Conservation (phyloP, 352 stramenopile species). For the Pythium myriotylum region DNA sequence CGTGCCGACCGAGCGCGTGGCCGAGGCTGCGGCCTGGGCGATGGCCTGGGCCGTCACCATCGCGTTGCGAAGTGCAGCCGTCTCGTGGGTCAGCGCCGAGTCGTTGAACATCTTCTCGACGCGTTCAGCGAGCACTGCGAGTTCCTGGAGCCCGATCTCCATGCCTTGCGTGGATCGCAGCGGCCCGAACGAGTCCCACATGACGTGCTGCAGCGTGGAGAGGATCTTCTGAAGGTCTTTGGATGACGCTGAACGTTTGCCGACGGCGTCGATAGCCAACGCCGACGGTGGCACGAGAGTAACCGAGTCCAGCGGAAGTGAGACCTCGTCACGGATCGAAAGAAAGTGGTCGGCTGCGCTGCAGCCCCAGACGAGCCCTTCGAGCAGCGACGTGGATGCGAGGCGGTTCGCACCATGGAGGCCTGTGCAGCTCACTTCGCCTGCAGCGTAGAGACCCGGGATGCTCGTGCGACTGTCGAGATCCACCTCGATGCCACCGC, state of each 20-base stretch:
- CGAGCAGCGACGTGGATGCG: conserved; percentile 92
- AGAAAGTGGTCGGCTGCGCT: conserved; percentile 80
- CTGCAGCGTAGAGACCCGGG: conserved; percentile 87
- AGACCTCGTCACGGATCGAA: conserved; percentile 25
- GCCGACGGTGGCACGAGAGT: not conserved
- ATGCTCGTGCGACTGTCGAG: conserved; percentile 84
- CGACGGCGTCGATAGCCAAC: not conserved
- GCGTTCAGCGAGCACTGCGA: conserved; percentile 74
- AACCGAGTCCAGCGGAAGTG: conserved; percentile 30
- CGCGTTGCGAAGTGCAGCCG: conserved; percentile 88
- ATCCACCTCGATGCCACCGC: conserved; percentile 91
- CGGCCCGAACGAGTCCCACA: conserved; percentile 23
- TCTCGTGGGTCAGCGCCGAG: conserved; percentile 64
- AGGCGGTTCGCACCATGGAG: conserved; percentile 94
- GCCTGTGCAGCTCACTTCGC: conserved; percentile 94
- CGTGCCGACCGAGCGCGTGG: conserved; percentile 76
- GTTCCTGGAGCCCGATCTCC: conserved; percentile 74
- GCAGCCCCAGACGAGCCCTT: conserved; percentile 94
- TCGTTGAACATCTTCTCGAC: conserved; percentile 71
- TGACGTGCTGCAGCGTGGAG: conserved; percentile 18
- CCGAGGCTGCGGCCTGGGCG: conserved; percentile 82
- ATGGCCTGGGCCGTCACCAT: conserved; percentile 88
- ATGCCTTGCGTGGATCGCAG: conserved; percentile 58
- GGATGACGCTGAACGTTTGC: not conserved
- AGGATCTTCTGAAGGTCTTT: conserved; percentile 7